Evolutionary conservation across 2,329 filamentous ascomycete species (phyloP).

Genomic region (Penicillium fuscoglaucum): DNA sequence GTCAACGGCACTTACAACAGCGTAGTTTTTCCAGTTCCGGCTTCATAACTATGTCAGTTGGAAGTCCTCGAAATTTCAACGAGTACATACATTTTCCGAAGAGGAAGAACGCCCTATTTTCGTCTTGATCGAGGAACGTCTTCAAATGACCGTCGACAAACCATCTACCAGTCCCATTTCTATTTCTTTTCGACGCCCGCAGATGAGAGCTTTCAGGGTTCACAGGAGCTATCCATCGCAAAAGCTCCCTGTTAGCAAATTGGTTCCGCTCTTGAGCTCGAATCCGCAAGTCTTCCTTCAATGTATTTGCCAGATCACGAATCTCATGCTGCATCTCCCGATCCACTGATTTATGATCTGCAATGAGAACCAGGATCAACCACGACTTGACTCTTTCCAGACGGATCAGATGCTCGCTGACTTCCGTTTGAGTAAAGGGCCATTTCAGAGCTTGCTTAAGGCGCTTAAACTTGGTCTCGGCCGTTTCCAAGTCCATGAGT

Average conservation of each 20-base stretch:
- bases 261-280: constrained; percentile 16
- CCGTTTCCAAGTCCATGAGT: constrained; percentile 14
- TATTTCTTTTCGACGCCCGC: constrained; percentile 14
- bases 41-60: constrained; percentile 5
- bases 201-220: constrained; percentile 20
- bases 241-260: constrained; percentile 12
- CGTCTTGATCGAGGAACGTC: constrained; percentile 9
- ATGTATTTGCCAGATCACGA: constrained; percentile 9
- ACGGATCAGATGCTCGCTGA: constrained; percentile 14
- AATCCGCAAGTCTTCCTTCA: constrained; percentile 20
- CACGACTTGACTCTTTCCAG: constrained; percentile 26
- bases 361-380: constrained; percentile 24
- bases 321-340: constrained; percentile 19
- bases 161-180: constrained; percentile 18
- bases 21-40: constrained; percentile 24
- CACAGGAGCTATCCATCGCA: constrained; percentile 23
- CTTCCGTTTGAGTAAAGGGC: constrained; percentile 21
- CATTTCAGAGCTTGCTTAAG: constrained; percentile 23
- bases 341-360: constrained; percentile 18
- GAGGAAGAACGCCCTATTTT: constrained; percentile 13
- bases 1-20: constrained; percentile 17
- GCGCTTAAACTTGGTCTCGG: constrained; percentile 16
- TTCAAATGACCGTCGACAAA: constrained; percentile 19
- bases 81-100: constrained; percentile 22
- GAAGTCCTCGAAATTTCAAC: neutral